Percentiles rank a stretch among this genome's conserved stretches.
These are phyloP conservation scores for Zymoseptoria ardabiliae DNA, from an alignment of 2,329 filamentous ascomycete genomes.

Conservation along the genomic window DNA sequence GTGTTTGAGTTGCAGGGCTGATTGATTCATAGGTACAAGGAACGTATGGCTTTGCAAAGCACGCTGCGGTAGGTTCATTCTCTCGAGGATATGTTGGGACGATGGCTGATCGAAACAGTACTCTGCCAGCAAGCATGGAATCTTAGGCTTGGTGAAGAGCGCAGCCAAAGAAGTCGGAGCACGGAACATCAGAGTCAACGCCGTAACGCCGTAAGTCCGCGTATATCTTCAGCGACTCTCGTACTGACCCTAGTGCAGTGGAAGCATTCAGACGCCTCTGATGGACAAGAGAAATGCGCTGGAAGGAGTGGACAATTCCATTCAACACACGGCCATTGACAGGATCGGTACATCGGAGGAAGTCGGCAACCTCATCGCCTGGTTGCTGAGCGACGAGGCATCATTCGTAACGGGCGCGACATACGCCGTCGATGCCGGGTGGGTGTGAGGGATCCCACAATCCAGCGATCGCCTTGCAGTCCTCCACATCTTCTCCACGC, in stretches of 20 bases:
- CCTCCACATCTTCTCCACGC: background rate
- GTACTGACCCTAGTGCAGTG: constrained; percentile 1
- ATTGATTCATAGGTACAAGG: constrained; percentile 35
- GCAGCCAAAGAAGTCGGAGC: constrained; percentile 26
- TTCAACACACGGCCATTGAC: constrained; percentile 20
- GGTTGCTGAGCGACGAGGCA: constrained; percentile 41
- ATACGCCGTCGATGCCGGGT: constrained; percentile 42
- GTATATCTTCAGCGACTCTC: background rate
- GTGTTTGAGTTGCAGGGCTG: background rate
- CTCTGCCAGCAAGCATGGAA: constrained; percentile 23
- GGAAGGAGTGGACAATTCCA: constrained; percentile 18
- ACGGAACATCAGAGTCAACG: constrained; percentile 24
- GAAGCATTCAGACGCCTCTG: constrained; percentile 22
- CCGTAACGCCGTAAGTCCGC: constrained; percentile 22
- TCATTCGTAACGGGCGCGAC: constrained; percentile 43
- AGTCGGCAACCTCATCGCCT: constrained; percentile 35
- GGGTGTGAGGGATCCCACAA: constrained; percentile 14
- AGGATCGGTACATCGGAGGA: constrained; percentile 19
- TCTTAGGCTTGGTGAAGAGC: constrained; percentile 20
- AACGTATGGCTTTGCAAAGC: constrained; percentile 24
- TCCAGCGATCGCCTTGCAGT: background rate
- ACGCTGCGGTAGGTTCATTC: constrained; percentile 11
- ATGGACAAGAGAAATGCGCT: constrained; percentile 26
- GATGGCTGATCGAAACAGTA: constrained; percentile 6
- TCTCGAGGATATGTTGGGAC: background rate